Evolutionary conservation across 352 stramenopile species (phyloP), one percentile per base, ranked within the genome.

Genomic region (Phytophthora fragariaefolia): DNA sequence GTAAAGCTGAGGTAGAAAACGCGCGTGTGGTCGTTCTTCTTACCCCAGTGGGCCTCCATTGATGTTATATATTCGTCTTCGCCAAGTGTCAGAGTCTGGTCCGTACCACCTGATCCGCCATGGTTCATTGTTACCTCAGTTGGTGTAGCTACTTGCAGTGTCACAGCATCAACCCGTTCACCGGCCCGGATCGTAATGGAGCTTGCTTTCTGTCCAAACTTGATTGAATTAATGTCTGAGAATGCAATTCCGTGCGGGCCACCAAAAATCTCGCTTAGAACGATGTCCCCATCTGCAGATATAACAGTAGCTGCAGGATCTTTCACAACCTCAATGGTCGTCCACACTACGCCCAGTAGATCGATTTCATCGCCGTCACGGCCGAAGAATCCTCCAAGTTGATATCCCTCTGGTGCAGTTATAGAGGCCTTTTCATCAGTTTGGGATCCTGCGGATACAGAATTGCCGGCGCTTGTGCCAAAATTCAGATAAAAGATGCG

Each of bases 361-460:
- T 82, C 71, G 9, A 85, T 42, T 10, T 69, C 74, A 22, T 82
- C 61, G 9, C 71, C 71, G 0, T 66, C 50, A n/a, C 76, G 76
- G 9, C 76, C 76, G 49, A 82, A 76, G 64, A 84, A 84, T 12
- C 63, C 76, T 27, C 73, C 74, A 45, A 84, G 69, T 46, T 84
- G 76, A 18, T 68, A 84, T 0, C 76, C 76, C 4, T 53, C 52
- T 5, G 76, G 76, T 2, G 76, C 76, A 26, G 64, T 69, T 47
- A 79, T 66, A 17, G 63, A 67, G 15, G 52, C 63, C 27, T 72
- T 80, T 36, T 67, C 61, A 40, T 64, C 74, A 3, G 68, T 80
- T 49, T 72, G 72, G 4, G 54, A 54, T 17, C 71, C 77, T 40
- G 22, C 53, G 2, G 64, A 54, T 1, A 82, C 23, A 3, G 58